Evolutionary conservation across 2,329 filamentous ascomycete species (phyloP), one percentile per base, ranked within the genome.

Genomic region (Penicillium sp.): DNA sequence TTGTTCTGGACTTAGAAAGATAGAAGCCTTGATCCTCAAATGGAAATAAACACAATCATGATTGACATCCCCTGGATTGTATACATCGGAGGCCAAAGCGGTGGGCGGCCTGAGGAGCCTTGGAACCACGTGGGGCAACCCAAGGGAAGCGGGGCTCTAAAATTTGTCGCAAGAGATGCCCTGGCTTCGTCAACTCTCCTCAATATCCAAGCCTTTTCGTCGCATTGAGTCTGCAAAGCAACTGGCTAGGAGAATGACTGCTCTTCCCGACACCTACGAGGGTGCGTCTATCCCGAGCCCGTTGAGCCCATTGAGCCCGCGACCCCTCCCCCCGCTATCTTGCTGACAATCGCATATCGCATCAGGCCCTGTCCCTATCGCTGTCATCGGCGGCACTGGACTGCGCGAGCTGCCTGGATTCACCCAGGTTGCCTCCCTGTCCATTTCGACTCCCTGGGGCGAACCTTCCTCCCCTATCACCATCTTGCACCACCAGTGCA

Each of bases 321-420:
- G 18, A 42, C 55, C 53, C 46, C 51, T 49, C 55, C 43, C 18
- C 57, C 56, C 53, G 51, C 58, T 47, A 54, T 41, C 24, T 41
- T 29, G 46, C 60, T 61, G 54, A 60, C 54, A 42, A 18, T 29
- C 49, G 38, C 43, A 42, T 52, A 55, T 39, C 29, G 34, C 46
- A 28, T 52, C 52, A 75, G 73, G 71, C 44, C 82, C 86, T 49
- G 86, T 95, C 65, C 84, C 86, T 63, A 94, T 96, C 68, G 93
- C 88, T 70, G 88, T 95, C 50, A 91, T 96, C 63, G 92, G 92
- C 73, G 94, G 94, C 65, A 99, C 94, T 36, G 94, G 94, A 49
- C 87, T 99, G 58, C 85, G 88, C 71, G 86, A 90, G 63, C 87
- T 99, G 61, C 87, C 90, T 26, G 87, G 88, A 74, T 97, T 94